Conservation (phyloP, 177 flowering plant genomes). For the Telopea speciosissima region DNA sequence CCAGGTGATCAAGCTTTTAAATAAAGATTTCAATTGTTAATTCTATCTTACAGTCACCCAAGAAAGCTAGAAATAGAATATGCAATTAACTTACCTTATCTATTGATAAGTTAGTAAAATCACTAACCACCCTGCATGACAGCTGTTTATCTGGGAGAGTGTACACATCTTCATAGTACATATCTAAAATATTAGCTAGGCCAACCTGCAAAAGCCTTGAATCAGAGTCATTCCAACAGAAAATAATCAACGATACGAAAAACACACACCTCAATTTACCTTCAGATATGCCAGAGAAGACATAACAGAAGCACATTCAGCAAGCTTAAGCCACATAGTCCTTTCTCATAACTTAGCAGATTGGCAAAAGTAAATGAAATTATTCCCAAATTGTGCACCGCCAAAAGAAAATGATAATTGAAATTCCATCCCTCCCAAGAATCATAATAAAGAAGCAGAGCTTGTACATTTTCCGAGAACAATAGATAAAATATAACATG, state of each 20-base stretch:
- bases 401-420: not conserved
- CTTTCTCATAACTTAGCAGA: not conserved
- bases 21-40: not conserved
- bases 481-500: not conserved
- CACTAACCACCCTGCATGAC: conserved; percentile 28
- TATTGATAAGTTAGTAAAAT: conserved; percentile 32
- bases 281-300: not conserved
- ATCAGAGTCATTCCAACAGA: conserved; percentile 7
- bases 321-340: too few relatives aligned
- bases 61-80: not conserved
- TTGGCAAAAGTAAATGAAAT: not conserved
- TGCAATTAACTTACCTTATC: conserved; percentile 49
- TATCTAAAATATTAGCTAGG: conserved; percentile 68
- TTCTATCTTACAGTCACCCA: not conserved
- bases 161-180: conserved; percentile 76
- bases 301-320: not conserved
- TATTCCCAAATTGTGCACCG: not conserved
- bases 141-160: conserved; percentile 63
- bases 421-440: too few relatives aligned
- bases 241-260: conserved; percentile 1
- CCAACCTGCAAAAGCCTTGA: conserved; percentile 53
- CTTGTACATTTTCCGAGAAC: not conserved
- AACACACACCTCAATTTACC: not conserved
- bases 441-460: not conserved
- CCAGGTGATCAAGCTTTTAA: not conserved